phyloP scores from a whole-genome alignment of 2,329 filamentous ascomycete genomes.

The Pochonia chlamydosporia region DNA sequence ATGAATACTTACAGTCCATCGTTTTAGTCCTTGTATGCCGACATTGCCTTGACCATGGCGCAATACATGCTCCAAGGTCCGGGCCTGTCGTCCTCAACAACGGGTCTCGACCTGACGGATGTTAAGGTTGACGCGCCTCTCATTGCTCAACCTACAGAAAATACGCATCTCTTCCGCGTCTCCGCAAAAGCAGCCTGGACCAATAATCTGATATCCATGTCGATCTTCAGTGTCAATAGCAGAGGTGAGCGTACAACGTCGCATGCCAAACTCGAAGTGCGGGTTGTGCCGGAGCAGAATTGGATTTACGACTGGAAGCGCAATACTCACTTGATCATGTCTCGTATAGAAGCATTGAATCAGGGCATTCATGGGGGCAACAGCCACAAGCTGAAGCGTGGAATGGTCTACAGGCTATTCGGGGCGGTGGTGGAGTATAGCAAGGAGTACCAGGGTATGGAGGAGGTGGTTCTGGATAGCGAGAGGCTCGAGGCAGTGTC shows the following conservation, averaged over 20 bases:
- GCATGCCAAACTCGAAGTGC: background rate
- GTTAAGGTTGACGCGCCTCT: background rate
- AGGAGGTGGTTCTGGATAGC: slow-evolving; percentile 3
- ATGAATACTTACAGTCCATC: background rate
- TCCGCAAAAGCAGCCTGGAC: background rate
- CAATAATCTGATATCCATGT: background rate
- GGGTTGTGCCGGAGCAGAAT: background rate
- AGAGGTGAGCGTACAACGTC: background rate
- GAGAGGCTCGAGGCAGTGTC: slow-evolving; percentile 11
- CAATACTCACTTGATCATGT: slow-evolving; percentile 52
- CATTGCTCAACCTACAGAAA: background rate
- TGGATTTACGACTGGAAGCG: slow-evolving; percentile 2
- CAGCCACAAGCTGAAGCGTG: background rate
- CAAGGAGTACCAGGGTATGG: slow-evolving; percentile 18
- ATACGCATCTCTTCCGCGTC: background rate
- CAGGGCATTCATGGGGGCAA: background rate
- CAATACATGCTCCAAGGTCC: background rate
- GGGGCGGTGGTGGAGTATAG: slow-evolving; percentile 14
- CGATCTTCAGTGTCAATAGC: background rate
- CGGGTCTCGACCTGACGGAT: background rate
- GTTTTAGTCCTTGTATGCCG: background rate
- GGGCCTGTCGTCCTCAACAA: background rate
- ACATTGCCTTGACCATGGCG: background rate
- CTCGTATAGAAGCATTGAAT: slow-evolving; percentile 52
- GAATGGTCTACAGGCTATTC: background rate